phyloP scores from a whole-genome alignment of 2,329 filamentous ascomycete species.

The Thermoascus crustaceus region DNA sequence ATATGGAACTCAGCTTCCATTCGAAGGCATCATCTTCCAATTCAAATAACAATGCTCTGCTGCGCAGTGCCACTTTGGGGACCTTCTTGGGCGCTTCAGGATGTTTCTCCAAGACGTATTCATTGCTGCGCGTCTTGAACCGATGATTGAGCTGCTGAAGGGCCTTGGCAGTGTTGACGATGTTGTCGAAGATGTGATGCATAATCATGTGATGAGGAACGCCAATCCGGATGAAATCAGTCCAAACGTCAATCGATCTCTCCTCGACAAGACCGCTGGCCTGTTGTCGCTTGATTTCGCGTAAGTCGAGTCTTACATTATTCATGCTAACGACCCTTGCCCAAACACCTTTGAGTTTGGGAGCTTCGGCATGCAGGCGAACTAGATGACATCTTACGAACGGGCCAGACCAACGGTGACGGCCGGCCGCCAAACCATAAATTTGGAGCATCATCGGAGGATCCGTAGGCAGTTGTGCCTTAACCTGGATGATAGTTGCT shows the following conservation, averaged over 20 bases:
- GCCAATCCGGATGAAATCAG: slow-evolving; percentile 78
- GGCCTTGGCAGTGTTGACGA: slow-evolving; percentile 80
- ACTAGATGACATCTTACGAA: slow-evolving; percentile 70
- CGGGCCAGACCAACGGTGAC: slow-evolving; percentile 79
- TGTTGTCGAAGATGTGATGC: slow-evolving; percentile 86
- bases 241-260: slow-evolving; percentile 71
- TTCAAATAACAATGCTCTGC: slow-evolving; percentile 77
- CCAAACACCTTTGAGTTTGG: slow-evolving; percentile 76
- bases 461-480: slow-evolving; percentile 78
- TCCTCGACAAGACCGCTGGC: slow-evolving; percentile 58
- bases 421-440: slow-evolving; percentile 71
- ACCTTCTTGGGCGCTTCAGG: slow-evolving; percentile 80
- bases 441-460: slow-evolving; percentile 88
- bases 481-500: slow-evolving; percentile 73
- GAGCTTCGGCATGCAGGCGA: slow-evolving; percentile 80
- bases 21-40: slow-evolving; percentile 95
- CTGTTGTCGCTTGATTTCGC: slow-evolving; percentile 64
- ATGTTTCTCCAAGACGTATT: slow-evolving; percentile 77
- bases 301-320: slow-evolving; percentile 67
- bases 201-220: slow-evolving; percentile 88
- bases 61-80: slow-evolving; percentile 75
- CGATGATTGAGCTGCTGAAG: slow-evolving; percentile 86
- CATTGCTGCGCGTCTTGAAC: slow-evolving; percentile 77
- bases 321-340: slow-evolving; percentile 79
- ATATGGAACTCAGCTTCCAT: slow-evolving; percentile 93